Conservation (phyloP, 2,329 filamentous ascomycete genomes). For the Diaporthe batatas region DNA sequence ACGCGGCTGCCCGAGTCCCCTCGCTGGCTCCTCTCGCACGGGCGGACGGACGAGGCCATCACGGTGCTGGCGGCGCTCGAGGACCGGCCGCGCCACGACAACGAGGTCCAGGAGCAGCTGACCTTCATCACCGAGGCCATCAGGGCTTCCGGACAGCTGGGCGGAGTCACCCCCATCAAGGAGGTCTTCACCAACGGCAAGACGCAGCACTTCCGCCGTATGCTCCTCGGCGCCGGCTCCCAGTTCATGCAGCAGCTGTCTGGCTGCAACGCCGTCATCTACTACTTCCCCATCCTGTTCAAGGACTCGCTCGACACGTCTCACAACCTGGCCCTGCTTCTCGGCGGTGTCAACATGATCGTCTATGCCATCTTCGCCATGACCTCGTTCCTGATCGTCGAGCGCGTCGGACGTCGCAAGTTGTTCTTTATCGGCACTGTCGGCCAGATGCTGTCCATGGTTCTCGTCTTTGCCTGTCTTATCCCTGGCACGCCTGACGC, state of each 20-base stretch:
- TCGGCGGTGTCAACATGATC: slow-evolving; percentile 65
- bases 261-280: slow-evolving; percentile 61
- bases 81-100: slow-evolving; percentile 61
- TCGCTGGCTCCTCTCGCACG: slow-evolving; percentile 60
- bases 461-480: slow-evolving; percentile 72
- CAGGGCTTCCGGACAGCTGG: slow-evolving; percentile 49
- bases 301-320: slow-evolving; percentile 47
- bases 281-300: slow-evolving; percentile 63
- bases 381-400: slow-evolving; percentile 66
- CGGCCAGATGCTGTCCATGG: slow-evolving; percentile 67
- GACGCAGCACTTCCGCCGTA: slow-evolving; percentile 46
- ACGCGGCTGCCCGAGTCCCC: slow-evolving; percentile 66
- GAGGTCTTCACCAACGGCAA: slow-evolving; percentile 47
- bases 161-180: slow-evolving; percentile 48
- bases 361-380: slow-evolving; percentile 70
- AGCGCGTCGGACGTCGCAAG: slow-evolving; percentile 60
- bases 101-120: slow-evolving; percentile 60
- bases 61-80: slow-evolving; percentile 65
- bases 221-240: slow-evolving; percentile 44
- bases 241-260: slow-evolving; percentile 48
- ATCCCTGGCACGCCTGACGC: slow-evolving; percentile 73
- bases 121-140: slow-evolving; percentile 56
- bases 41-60: slow-evolving; percentile 65
- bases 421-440: slow-evolving; percentile 59
- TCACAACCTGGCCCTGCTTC: slow-evolving; percentile 58